Base-by-base conservation (phyloP, 1,284 basidiomycete species). In the Moesziomyces aphidis region DNA sequence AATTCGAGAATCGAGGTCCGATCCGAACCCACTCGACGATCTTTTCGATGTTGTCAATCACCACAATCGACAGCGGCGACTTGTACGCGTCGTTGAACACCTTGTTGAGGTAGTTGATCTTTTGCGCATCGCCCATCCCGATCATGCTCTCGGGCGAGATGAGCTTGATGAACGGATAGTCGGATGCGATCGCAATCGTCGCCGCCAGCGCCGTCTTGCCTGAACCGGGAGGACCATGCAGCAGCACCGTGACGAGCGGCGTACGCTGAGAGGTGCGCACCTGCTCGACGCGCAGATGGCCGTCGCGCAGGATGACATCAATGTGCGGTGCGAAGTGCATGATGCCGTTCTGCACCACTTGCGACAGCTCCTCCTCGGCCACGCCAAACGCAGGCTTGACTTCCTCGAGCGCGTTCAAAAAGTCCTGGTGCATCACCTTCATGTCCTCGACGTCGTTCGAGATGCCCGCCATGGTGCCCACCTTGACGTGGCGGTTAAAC, bases 371-470 rank as follows among this genome's bases (percentile, higher is more conserved):
- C 85, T 97, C 96, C 86, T 99, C 97, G 3, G 95, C 91, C 4
- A 97, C 94, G 90, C 97, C 97, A 84, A 96, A 99, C 11, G 95
- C 94, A 10, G 97, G 94, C 79, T 94, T 93, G 13, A 99, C 95
- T 85, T 99, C 97, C 6, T 96, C 92, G 49, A 99, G 87, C 0
- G 96, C 97, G 81, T 90, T 90, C 88, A 94, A 86, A 83, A 99
- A 99, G 86, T 99, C 97, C 15, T 87, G 86, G 62, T 91, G 88
- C 76, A 93, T 94, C 47, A 99, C 95, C 70, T 93, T 89, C 85
- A 99, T 88, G 83, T 95, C 91, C 86, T 97, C 95, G 50, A 99
- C 90, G 85, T 99, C 94, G 79, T 98, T 93, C 24, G 92, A 92
- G 73, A 98, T 94, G 11, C 95, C 96, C 8, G 97, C 97, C 86